Base-by-base conservation (phyloP, 371 early-diverging fungal species). In the Mucor racemosus region DNA sequence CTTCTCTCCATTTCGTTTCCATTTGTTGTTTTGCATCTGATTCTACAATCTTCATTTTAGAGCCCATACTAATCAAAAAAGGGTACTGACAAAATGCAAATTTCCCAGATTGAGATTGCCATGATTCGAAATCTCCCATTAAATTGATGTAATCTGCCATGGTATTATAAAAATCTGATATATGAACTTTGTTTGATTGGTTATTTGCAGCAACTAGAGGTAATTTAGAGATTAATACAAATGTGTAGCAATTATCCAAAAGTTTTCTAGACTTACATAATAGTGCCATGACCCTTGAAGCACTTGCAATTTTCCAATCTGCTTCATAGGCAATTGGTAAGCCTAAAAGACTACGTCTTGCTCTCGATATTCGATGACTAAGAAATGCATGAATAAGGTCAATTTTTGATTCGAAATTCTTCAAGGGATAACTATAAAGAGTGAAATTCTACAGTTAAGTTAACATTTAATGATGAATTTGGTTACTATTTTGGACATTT, bases 1-100 rank as follows among this genome's bases (percentile, higher is more conserved):
- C 89, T 65, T 84, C 85, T 44, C 85, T 71, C 86, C 91, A 82
- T 71, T 90, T 90, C 1, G 84, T 82, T 59, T 95, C 88, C 94
- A 95, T 97, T 66, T 93, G 92, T 39, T 94, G 87, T 69, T 92
- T 91, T 9, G 92, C 91, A 67, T 97, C 97, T 33, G 92, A 85
- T 50, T 91, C 92, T 67, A 97, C 86, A 55, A 97, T 91, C 62
- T 91, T 91, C 78, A 93, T 90, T 65, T 97, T 97, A 11, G 92
- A 90, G 5, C 88, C 85, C 75, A 96, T 88, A 33, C 90, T 92
- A 48, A 97, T 84, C 66, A 97, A 67, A 68, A 94, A 96, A 3
- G 97, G 96, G 66, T 94, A 96, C 66, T 93, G 91, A 62, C 95
- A 95, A 71, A 95, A 92, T 5, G 95, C 85, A 66, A 96, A 95